Conservation (phyloP, 495 filamentous ascomycete species). For the Penicillium pulvis region DNA sequence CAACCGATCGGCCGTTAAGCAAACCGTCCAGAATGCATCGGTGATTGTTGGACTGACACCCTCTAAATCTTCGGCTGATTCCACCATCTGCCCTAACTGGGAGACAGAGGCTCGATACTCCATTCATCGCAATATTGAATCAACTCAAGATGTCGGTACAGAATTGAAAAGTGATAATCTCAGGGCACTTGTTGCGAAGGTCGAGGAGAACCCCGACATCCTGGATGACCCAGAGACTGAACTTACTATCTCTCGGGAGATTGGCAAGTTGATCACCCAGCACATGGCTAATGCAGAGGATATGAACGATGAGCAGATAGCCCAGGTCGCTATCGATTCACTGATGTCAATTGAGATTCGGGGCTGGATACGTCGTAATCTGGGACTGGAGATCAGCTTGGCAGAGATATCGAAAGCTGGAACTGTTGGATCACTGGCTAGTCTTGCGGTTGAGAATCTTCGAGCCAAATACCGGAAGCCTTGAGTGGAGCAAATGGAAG, state of each 20-base stretch:
- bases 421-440: conserved; percentile 10
- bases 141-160: too few species aligned
- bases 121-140: too few species aligned
- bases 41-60: too few species aligned
- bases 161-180: background rate
- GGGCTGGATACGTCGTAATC: conserved; percentile 31
- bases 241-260: conserved; percentile 18
- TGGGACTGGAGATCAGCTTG: conserved; percentile 30
- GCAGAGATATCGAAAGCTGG: conserved; percentile 26
- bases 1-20: too few species aligned
- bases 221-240: conserved; percentile 11
- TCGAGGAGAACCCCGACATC: background rate
- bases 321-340: conserved; percentile 39
- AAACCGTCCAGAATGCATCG: too few species aligned
- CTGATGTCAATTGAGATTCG: conserved; percentile 43
- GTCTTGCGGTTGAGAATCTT: conserved; percentile 6
- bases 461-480: background rate
- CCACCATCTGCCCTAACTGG: too few species aligned
- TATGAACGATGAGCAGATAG: conserved; percentile 33
- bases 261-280: conserved; percentile 27
- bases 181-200: background rate
- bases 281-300: conserved; percentile 32
- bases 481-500: too few species aligned
- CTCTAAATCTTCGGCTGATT: too few species aligned
- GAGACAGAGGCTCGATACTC: too few species aligned